Conservation (phyloP, 2,329 filamentous ascomycete species). For the Penicillium expansum region DNA sequence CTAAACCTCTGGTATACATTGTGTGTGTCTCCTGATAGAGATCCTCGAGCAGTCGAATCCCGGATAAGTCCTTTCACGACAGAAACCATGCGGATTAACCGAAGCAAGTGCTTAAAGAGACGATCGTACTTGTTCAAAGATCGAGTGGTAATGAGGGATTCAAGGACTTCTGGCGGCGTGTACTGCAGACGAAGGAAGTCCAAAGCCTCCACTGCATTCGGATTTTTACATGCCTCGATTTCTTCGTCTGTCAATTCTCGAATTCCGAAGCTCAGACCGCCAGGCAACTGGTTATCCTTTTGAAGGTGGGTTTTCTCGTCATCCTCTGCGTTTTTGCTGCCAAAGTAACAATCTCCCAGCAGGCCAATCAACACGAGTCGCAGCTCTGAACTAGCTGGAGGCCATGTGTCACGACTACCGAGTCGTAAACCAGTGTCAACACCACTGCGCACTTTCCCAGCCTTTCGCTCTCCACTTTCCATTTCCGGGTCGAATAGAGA, state of each 20-base stretch:
- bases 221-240: constrained; percentile 78
- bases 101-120: constrained; percentile 76
- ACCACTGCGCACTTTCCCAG: constrained; percentile 66
- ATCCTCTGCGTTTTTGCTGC: constrained; percentile 20
- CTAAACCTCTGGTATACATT: constrained; percentile 60
- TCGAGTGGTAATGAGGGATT: constrained; percentile 67
- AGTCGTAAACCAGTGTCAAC: constrained; percentile 78
- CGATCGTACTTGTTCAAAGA: constrained; percentile 78
- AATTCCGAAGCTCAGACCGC: constrained; percentile 77
- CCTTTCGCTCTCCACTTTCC: constrained; percentile 70
- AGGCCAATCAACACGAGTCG: constrained; percentile 84
- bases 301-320: constrained; percentile 23
- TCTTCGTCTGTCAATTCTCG: constrained; percentile 75
- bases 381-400: constrained; percentile 90
- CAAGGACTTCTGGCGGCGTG: constrained; percentile 68
- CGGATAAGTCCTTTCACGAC: constrained; percentile 66
- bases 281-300: constrained; percentile 53
- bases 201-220: constrained; percentile 78
- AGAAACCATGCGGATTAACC: constrained; percentile 74
- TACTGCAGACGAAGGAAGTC: constrained; percentile 90
- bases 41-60: constrained; percentile 48
- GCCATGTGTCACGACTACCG: constrained; percentile 80
- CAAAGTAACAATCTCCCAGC: constrained; percentile 68
- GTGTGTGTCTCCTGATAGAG: constrained; percentile 35
- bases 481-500: constrained; percentile 83